phyloP scores from a whole-genome alignment of 169 alveolate genomes.

The Cryptosporidium ubiquitum region DNA sequence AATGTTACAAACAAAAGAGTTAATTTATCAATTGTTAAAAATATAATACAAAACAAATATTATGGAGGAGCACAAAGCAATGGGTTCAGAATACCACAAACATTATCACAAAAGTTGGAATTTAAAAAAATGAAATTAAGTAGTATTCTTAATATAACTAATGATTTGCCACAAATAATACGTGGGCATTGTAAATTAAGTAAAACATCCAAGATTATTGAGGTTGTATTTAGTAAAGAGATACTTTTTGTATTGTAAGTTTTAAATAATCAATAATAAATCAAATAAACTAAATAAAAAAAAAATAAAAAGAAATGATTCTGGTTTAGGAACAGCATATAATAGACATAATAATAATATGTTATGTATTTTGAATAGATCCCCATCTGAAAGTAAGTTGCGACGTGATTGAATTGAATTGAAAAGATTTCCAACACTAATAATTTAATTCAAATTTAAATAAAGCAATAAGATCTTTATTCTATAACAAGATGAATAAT shows the following conservation, averaged over 20 bases:
- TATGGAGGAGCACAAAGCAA: constrained; percentile 21
- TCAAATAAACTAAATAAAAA: not conserved
- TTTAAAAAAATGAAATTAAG: constrained; percentile 45
- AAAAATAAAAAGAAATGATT: constrained; percentile 41
- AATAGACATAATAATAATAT: constrained; percentile 40
- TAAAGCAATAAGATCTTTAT: constrained; percentile 65
- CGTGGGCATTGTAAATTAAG: constrained; percentile 71
- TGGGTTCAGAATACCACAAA: constrained; percentile 44
- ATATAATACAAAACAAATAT: constrained; percentile 23
- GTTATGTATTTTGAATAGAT: constrained; percentile 60
- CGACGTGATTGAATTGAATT: too few relatives aligned
- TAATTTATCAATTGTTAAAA: constrained; percentile 12
- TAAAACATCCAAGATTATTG: constrained; percentile 64
- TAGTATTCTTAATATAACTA: constrained; percentile 48
- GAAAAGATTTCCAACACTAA: too few relatives aligned
- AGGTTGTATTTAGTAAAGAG: constrained; percentile 68
- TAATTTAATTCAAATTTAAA: not conserved
- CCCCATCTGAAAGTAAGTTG: constrained; percentile 73
- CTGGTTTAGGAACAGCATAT: constrained; percentile 67
- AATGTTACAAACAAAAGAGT: constrained; percentile 25
- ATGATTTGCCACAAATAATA: constrained; percentile 68
- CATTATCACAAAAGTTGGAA: constrained; percentile 61
- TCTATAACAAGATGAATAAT: constrained; percentile 46
- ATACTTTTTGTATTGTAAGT: constrained; percentile 67
- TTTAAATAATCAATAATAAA: not conserved